Evolutionary conservation across 2,329 filamentous ascomycete species (phyloP), one percentile per base, ranked within the genome.

Genomic region (Xylaria multiplex): DNA sequence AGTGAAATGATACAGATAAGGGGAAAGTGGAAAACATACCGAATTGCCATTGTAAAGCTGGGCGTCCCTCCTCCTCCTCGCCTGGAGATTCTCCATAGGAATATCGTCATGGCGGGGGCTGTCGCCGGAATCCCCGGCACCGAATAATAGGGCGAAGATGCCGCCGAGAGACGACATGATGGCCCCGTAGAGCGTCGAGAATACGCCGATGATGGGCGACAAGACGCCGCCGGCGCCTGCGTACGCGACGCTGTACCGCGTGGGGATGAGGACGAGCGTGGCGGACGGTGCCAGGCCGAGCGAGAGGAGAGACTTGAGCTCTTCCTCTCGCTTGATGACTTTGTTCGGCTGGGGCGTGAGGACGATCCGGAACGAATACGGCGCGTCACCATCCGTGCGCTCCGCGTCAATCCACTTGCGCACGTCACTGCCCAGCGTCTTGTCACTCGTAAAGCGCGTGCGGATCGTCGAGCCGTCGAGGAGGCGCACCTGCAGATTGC

Each of bases 21-120:
- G n/a, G 19, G 13, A 22, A 7, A 9, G 2, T n/a, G 6, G 6
- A 11, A 43, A 30, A 64, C 87, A 79, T 82, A 94, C 92, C 76
- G 92, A 92, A 75, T 97, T 97, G 1, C 94, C 94, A 74, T 97
- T 97, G 76, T 97, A 97, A 53, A 96, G 86, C 74, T 96, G 90
- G 50, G 88, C 85, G 68, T 90, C 84, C 62, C 86, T 65, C 42
- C 59, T 65, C 42, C 59, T 62, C 61, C 70, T 72, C 9, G 75
- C 58, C 71, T 73, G 46, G 16, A 81, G 49, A 3, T 77, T 72
- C 19, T 79, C 66, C 62, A 79, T 68, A 6, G 73, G 72, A 6
- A 78, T 66, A 2, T 69, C 70, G 19, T 75, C 73, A 5, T 63
- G 60, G 5, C 59, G 55, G 7, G 43, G 22, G 14, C 13, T 55